phyloP scores from a whole-genome alignment of 768 basidiomycete species.

The Lactarius vividus region DNA sequence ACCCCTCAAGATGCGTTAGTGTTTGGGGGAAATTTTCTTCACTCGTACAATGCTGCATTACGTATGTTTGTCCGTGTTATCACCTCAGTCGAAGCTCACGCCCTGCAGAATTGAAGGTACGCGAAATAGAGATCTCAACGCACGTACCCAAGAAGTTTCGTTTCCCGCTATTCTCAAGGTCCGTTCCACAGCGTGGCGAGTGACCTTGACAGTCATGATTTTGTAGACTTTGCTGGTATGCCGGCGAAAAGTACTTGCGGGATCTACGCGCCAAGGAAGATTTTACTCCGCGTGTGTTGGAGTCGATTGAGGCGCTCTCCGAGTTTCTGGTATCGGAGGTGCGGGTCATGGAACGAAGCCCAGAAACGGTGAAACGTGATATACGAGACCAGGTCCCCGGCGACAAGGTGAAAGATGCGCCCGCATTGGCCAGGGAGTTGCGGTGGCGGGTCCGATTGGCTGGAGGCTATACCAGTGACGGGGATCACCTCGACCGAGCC shows the following conservation, averaged over 20 bases:
- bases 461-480: constrained; percentile 62
- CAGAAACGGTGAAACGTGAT: constrained; percentile 70
- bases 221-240: constrained; percentile 84
- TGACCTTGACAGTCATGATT: not conserved
- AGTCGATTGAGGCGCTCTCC: constrained; percentile 67
- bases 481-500: constrained; percentile 44
- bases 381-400: constrained; percentile 76
- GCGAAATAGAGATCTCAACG: constrained; percentile 89
- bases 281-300: constrained; percentile 57
- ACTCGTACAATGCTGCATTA: constrained; percentile 84
- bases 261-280: constrained; percentile 62
- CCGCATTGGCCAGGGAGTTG: constrained; percentile 78
- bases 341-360: constrained; percentile 65
- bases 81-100: constrained; percentile 13
- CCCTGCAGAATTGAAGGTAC: constrained; percentile 72
- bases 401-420: constrained; percentile 79
- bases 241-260: constrained; percentile 74
- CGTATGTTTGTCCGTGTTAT: constrained; percentile 49
- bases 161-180: constrained; percentile 32
- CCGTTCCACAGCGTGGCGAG: constrained; percentile 7
- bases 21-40: constrained; percentile 96
- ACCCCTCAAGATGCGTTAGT: constrained; percentile 92
- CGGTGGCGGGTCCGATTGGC: constrained; percentile 75
- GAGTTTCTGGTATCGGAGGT: constrained; percentile 79
- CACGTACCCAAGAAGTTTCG: constrained; percentile 73